phyloP scores from a whole-genome alignment of 1,284 basidiomycete species.

The Earliella scabrosa region DNA sequence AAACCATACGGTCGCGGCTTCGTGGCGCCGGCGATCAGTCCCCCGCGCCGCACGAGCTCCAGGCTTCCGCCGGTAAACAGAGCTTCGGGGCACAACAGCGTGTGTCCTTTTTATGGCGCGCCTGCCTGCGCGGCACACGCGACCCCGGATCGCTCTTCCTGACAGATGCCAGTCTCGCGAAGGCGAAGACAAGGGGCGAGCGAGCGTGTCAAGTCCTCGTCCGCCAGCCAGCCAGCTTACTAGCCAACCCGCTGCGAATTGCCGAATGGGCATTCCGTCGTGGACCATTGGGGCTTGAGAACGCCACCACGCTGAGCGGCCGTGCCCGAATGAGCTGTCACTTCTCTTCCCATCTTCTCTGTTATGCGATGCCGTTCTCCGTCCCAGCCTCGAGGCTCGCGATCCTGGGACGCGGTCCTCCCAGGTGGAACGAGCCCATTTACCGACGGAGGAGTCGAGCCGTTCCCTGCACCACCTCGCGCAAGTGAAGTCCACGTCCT shows the following conservation, averaged over 20 bases:
- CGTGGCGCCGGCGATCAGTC: background rate
- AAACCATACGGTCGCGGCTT: background rate
- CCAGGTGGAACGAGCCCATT: no score
- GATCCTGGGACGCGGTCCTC: no score
- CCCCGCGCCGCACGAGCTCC: background rate
- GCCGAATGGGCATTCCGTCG: no score
- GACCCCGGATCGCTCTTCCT: background rate
- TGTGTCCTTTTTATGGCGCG: background rate
- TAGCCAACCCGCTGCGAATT: no score
- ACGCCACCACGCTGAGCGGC: background rate
- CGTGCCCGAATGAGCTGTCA: background rate
- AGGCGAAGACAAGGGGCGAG: no score
- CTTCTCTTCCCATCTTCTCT: background rate
- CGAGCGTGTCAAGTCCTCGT: no score
- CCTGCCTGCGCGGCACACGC: background rate
- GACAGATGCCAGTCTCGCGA: no score
- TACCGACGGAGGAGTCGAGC: no score
- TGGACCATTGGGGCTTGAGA: background rate
- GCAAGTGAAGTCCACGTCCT: no score
- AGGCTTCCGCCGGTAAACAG: background rate
- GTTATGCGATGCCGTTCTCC: background rate
- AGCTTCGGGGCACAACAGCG: background rate
- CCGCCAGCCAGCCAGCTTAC: no score
- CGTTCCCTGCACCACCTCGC: no score
- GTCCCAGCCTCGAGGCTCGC: no score